A percentile compares a stretch with the other conserved stretches of the same genome.
phyloP scores from a whole-genome alignment of 2,329 filamentous ascomycete species.

The Aspergillus aculeatus region DNA sequence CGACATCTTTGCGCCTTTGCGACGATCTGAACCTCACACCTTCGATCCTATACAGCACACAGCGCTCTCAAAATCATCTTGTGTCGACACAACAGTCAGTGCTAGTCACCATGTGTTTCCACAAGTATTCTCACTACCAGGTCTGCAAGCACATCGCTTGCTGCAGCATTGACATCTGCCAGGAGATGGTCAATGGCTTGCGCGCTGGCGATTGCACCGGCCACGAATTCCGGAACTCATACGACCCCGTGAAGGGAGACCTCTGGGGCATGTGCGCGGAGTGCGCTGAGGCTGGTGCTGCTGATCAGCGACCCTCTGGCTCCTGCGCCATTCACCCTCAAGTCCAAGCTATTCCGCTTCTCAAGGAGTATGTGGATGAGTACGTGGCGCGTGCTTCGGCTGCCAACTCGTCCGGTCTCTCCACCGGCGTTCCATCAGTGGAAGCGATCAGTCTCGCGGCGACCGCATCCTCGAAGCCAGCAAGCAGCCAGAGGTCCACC shows the following conservation, averaged over 20 bases:
- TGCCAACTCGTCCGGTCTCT: neutral
- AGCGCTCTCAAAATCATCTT: too few species aligned
- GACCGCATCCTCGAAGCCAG: neutral
- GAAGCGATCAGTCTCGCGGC: neutral
- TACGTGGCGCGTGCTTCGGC: neutral
- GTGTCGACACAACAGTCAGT: neutral
- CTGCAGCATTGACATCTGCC: conserved; percentile 24
- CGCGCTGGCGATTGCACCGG: conserved; percentile 1
- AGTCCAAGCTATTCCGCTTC: neutral
- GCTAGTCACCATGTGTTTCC: conserved; percentile 16
- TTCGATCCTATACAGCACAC: too few species aligned
- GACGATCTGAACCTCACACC: too few species aligned
- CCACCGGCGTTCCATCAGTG: neutral
- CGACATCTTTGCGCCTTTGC: too few species aligned
- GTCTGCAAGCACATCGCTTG: conserved; percentile 29
- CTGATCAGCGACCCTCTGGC: neutral
- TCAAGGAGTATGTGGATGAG: neutral
- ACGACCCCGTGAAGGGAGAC: too few species aligned
- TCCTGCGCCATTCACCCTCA: neutral
- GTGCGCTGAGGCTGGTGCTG: too few species aligned
- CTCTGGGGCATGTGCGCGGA: too few species aligned
- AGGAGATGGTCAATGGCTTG: conserved; percentile 21
- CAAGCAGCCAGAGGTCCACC: neutral
- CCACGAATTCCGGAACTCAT: too few species aligned
- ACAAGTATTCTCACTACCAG: conserved; percentile 27